Base-by-base conservation (phyloP, 1,284 basidiomycete species). In the Pterula multifida region DNA sequence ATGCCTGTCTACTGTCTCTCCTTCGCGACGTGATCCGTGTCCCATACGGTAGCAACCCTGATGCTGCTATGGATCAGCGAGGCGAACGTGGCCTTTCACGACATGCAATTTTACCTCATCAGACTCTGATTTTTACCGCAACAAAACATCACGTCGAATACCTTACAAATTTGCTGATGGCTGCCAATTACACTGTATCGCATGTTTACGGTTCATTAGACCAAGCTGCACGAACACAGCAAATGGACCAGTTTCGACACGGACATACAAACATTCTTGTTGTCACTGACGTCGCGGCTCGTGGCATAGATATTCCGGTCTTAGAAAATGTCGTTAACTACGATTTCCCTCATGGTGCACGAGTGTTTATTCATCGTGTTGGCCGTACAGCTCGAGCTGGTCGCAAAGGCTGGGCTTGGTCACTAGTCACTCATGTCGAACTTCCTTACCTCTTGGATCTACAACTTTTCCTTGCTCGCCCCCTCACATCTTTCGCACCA, bases 131-230 rank as follows among this genome's bases (percentile, higher is more conserved):
- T 26, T 99, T 99, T 59, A 84, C 85, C 6, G 92, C 96, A 3
- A 99, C 96, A n/a, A 98, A 98, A 66, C 96, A 99, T 62, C 96
- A 98, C 60, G 94, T 98, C 62, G 96, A 98, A 64, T 98, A 98
- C 61, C 75, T 98, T 35, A 76, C 82, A 2, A 79, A 78, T 21
- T 71, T 99, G 1, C 75, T 98, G 44, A 74, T 73, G 2, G 76
- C 87, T 1, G 85, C 88, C 13, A 92, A 92, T n/a, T 98, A 95
- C 61, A 73, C 89, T 1, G 86, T 92, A n/a, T 95, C 95, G 4
- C 87, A 93, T 58, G 95, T 98, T 54, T 98, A 98, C 63, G 95
- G 95, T 17, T 85, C 95, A 2, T 79, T 99, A 32, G 95, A 98
- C 61, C 96, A 99, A 65, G 70, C 79, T 1, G 94, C 94, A 1